A percentile compares a stretch with the other conserved stretches of the same genome.
These are phyloP conservation scores for Podospora tetraspora DNA, from an alignment of 495 filamentous ascomycete genomes.

Conservation along the genomic window DNA sequence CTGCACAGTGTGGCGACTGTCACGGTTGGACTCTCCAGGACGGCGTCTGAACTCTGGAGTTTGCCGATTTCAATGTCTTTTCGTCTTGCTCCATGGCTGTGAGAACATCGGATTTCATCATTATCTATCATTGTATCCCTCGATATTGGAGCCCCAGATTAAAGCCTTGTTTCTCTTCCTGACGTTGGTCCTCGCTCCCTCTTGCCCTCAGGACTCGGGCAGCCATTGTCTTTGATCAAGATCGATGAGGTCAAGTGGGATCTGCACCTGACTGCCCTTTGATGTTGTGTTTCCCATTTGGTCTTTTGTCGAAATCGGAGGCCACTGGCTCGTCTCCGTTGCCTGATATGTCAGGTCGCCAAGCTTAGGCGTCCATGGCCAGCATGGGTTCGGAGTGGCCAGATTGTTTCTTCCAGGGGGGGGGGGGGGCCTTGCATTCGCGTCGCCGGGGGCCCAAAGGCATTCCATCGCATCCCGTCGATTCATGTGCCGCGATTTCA, in stretches of 20 bases:
- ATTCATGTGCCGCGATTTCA: neutral
- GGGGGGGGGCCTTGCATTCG: neutral
- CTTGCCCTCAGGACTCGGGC: neutral
- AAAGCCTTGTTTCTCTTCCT: neutral
- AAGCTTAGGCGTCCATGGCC: neutral
- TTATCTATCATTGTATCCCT: neutral
- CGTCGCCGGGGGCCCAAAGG: slow-evolving; percentile 11
- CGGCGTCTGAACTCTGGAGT: neutral
- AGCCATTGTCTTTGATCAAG: neutral
- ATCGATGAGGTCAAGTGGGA: neutral
- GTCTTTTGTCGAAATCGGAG: neutral
- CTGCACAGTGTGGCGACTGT: neutral
- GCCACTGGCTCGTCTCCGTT: neutral
- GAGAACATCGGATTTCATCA: neutral
- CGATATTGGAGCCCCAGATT: neutral
- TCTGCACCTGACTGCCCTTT: neutral
- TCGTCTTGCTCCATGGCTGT: neutral
- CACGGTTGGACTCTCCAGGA: neutral
- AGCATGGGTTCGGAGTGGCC: slow-evolving; percentile 4
- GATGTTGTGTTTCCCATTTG: neutral
- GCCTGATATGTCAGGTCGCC: neutral
- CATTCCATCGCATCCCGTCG: neutral
- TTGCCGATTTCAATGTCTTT: neutral
- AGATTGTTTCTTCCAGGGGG: slow-evolving; percentile 11
- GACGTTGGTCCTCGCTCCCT: neutral